These are phyloP conservation scores for Oxalis stricta DNA, from an alignment of 441 rosid species.

Conservation along the genomic window DNA sequence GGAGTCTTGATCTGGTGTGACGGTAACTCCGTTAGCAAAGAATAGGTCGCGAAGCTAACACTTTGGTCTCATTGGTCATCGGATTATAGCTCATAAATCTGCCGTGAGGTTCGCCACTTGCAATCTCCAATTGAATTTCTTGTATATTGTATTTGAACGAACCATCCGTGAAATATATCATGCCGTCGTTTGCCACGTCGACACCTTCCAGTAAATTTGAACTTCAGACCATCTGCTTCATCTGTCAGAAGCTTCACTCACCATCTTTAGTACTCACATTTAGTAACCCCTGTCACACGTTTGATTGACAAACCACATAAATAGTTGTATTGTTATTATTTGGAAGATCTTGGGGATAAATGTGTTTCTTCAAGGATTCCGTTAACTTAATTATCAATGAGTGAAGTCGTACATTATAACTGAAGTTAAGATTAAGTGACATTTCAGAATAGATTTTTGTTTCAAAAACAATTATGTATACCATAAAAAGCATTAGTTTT, in stretches of 20 bases:
- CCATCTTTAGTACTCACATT: constrained; percentile 32
- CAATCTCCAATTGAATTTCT: constrained; percentile 17
- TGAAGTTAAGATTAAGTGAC: no score
- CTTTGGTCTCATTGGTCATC: constrained; percentile 25
- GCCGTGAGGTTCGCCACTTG: constrained; percentile 64
- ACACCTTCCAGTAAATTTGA: constrained; percentile 52
- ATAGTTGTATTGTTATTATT: no score
- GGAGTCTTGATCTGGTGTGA: constrained; percentile 45
- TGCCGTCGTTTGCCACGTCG: constrained; percentile 47
- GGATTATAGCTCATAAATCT: constrained; percentile 53
- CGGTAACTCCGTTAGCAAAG: constrained; percentile 58
- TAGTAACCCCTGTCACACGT: constrained; percentile 65
- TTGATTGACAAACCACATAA: no score
- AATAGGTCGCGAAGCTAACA: constrained; percentile 38
- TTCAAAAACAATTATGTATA: no score
- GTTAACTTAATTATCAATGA: no score
- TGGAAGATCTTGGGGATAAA: no score
- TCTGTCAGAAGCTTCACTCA: constrained; percentile 30
- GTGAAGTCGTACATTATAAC: no score
- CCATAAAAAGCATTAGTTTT: no score
- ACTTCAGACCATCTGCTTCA: constrained; percentile 50
- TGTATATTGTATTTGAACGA: constrained; percentile 31
- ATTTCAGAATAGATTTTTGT: no score
- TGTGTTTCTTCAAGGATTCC: no score
- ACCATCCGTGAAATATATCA: constrained; percentile 65